Base-by-base conservation (phyloP, 305 asterid genomes). In the Caryopteris hybrid region DNA sequence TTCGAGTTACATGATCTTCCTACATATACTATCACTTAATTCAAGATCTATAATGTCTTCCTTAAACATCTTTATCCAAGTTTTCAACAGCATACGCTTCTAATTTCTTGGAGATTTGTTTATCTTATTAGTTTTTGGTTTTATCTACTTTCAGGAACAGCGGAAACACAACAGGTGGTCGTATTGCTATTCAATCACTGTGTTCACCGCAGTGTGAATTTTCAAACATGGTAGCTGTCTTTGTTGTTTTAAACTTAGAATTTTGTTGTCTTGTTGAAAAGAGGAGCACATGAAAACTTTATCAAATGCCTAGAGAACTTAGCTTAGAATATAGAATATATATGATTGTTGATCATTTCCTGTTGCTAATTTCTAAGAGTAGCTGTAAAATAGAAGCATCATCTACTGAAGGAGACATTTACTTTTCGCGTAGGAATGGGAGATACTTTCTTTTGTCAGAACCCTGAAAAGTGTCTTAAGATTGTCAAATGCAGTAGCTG, bases 201-300 rank as follows among this genome's bases (percentile, higher is more conserved):
- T 87, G 95, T 79, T 88, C 99, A 1, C 99, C 97, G 12, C 95
- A 88, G 34, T 88, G 99, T 63, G 92, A 89, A 71, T 93, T 76
- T 82, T 88, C 88, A 23, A 64, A 84, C 70, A 79, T 76, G 83
- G 99, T 90, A 66, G 69, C 76, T 54, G 9, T 42, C 45, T 66
- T 56, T 16, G 33, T 47, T 68, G 21, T 53, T 62, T n/a, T 46
- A 11, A 43, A 50, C 68, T 43, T 57, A 1, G 22, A 47, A 39
- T 43, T 20, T 54, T 61, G 12, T 17, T 20, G 18, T 54, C 4
- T 18, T 62, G 8, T 25, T 54, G 47, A 17, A 36, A 20, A 14
- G 61, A 18, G 42, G 11, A 43, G 42, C n/a, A 16, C 47, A 22
- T 27, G 11, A 5, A 47, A 61, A 34, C 21, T 65, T 4, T 48